These are phyloP conservation scores for Rosa multiflora DNA, from an alignment of 306 rosid genomes.

Conservation along the genomic window DNA sequence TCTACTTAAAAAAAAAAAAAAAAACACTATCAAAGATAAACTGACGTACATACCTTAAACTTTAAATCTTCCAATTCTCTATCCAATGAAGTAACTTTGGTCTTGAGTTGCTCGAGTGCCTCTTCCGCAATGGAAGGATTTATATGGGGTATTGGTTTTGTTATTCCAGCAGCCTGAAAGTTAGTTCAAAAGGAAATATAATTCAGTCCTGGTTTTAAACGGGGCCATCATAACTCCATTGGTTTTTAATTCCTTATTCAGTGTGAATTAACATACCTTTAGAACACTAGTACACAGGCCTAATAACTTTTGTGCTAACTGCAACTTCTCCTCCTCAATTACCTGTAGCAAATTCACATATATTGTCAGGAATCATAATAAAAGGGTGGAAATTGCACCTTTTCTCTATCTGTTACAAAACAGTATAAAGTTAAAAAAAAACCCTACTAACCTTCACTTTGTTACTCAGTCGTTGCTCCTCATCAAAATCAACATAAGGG, in stretches of 20 bases:
- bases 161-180: constrained; percentile 80
- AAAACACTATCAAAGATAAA: background rate
- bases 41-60: constrained; percentile 54
- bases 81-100: constrained; percentile 55
- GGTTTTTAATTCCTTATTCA: constrained; percentile 6
- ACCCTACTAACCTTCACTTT: constrained; percentile 63
- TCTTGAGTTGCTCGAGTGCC: constrained; percentile 58
- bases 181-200: constrained; percentile 1
- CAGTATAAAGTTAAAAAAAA: background rate
- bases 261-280: constrained; percentile 46
- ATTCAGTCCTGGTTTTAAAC: background rate
- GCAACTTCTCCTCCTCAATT: constrained; percentile 75
- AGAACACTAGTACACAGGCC: constrained; percentile 64
- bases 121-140: constrained; percentile 72
- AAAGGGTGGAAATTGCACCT: background rate
- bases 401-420: background rate
- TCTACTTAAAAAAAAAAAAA: background rate
- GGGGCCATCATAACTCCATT: background rate
- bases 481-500: constrained; percentile 56
- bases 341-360: constrained; percentile 50
- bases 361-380: constrained; percentile 19
- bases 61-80: constrained; percentile 68
- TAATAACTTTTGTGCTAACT: constrained; percentile 71
- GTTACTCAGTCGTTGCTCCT: constrained; percentile 64
- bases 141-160: constrained; percentile 48